Conservation (phyloP, 2,329 filamentous ascomycete species). For the Chaetomiaceae sp. region DNA sequence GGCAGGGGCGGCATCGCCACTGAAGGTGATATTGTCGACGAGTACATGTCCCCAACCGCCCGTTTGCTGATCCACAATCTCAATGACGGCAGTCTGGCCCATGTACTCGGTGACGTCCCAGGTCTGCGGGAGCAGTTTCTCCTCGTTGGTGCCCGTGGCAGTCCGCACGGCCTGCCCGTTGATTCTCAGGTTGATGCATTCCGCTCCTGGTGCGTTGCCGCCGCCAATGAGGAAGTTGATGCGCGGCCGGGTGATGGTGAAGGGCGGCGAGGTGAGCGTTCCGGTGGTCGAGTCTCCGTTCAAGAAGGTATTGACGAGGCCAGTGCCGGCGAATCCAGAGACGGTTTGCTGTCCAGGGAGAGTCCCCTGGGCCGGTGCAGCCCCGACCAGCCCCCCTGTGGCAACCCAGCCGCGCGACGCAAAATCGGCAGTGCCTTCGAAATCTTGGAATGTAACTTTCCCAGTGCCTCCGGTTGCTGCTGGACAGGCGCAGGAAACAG, state of each 20-base stretch:
- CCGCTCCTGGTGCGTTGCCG: neutral
- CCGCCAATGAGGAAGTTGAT: constrained; percentile 9
- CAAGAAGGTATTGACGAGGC: constrained; percentile 3
- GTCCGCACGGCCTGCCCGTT: neutral
- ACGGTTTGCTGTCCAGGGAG: constrained; percentile 3
- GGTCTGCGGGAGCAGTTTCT: neutral
- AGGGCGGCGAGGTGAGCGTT: constrained; percentile 5
- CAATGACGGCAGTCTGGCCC: neutral
- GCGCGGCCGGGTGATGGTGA: neutral
- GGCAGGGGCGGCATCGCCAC: neutral
- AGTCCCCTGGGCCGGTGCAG: constrained; percentile 4
- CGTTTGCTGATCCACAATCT: neutral
- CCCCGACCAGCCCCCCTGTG: constrained; percentile 1
- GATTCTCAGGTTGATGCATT: neutral
- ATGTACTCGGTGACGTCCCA: neutral
- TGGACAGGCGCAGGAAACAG: too few relatives aligned
- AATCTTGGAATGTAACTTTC: neutral
- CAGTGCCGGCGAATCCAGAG: neutral
- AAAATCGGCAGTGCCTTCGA: constrained; percentile 2
- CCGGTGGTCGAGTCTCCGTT: constrained; percentile 3
- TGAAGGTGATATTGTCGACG: neutral
- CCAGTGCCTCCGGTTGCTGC: neutral
- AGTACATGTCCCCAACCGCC: neutral
- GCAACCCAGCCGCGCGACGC: constrained; percentile 7
- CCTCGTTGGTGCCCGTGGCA: neutral